Percentiles rank a stretch among this genome's conserved stretches.
These are phyloP conservation scores for Chaetomiaceae sp. DNA, from an alignment of 2,329 filamentous ascomycete species.

Conservation along the genomic window DNA sequence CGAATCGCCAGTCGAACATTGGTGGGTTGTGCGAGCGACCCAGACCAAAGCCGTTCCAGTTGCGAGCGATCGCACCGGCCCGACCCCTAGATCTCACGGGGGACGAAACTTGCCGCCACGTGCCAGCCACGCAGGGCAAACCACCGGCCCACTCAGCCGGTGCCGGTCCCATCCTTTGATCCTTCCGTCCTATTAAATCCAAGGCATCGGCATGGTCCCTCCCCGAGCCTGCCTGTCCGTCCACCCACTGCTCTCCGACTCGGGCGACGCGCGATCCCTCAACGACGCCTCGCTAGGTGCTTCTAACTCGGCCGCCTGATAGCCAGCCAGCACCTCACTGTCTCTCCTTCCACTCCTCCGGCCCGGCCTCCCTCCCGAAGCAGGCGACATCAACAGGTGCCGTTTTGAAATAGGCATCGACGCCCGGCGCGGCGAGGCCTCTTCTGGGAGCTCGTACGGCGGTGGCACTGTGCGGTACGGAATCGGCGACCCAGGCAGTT, in stretches of 20 bases:
- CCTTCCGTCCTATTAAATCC: constrained; percentile 10
- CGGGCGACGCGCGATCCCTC: constrained; percentile 14
- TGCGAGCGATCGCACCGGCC: not conserved
- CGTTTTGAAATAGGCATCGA: constrained; percentile 6
- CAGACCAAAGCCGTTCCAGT: too few relatives aligned
- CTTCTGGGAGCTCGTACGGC: constrained; percentile 23
- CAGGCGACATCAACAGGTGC: constrained; percentile 6
- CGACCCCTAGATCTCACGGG: not conserved
- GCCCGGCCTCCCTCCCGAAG: not conserved
- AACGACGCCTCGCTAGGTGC: constrained; percentile 11
- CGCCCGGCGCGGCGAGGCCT: constrained; percentile 11
- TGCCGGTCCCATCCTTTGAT: not conserved
- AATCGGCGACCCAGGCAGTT: not conserved
- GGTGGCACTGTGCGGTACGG: constrained; percentile 12
- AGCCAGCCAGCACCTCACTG: constrained; percentile 11
- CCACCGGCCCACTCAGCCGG: not conserved
- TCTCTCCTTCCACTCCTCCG: not conserved
- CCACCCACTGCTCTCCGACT: constrained; percentile 19
- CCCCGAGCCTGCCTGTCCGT: constrained; percentile 16
- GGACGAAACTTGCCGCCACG: not conserved
- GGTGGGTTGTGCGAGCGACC: too few relatives aligned
- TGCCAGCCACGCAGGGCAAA: too few relatives aligned
- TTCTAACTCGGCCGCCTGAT: constrained; percentile 13
- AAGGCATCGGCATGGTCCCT: constrained; percentile 11
- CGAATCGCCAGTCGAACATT: not conserved